These are phyloP conservation scores for Leccinum disarticulatum DNA, from an alignment of 768 basidiomycete genomes.

Conservation along the genomic window DNA sequence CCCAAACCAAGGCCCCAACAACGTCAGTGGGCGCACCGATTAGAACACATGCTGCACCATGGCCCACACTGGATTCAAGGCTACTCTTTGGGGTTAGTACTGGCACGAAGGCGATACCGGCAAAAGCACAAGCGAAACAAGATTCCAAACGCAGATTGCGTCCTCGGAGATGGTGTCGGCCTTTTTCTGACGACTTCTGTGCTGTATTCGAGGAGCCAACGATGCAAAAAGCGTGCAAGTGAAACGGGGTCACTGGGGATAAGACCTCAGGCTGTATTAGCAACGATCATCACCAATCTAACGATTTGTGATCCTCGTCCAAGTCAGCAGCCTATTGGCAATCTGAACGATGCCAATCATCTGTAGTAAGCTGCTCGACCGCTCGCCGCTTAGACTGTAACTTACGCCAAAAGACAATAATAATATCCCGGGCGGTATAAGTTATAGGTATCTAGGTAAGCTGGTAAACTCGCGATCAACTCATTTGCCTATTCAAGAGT, in stretches of 20 bases:
- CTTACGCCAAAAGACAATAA: neutral
- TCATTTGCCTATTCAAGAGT: conserved; percentile 14
- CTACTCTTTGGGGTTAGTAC: too few species aligned
- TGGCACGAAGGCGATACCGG: conserved; percentile 22
- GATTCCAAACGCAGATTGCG: conserved; percentile 22
- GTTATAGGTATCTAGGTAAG: neutral
- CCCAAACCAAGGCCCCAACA: conserved; percentile 28
- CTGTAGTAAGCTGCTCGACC: neutral
- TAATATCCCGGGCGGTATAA: neutral
- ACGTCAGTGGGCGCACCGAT: conserved; percentile 31
- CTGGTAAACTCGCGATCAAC: neutral
- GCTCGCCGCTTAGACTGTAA: neutral
- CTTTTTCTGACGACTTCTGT: conserved; percentile 22
- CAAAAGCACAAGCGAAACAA: conserved; percentile 17
- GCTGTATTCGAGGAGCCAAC: conserved; percentile 28
- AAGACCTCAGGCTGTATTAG: conserved; percentile 13
- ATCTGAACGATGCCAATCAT: neutral
- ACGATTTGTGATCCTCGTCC: conserved; percentile 3
- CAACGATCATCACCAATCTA: conserved; percentile 28
- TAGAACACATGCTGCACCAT: conserved; percentile 18
- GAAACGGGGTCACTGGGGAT: conserved; percentile 17
- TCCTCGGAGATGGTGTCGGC: conserved; percentile 20
- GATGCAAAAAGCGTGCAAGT: conserved; percentile 12
- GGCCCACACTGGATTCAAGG: conserved; percentile 1
- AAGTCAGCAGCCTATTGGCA: neutral